Evolutionary conservation across 768 basidiomycete species (phyloP).

Genomic region (Coprinellus micaceus): DNA sequence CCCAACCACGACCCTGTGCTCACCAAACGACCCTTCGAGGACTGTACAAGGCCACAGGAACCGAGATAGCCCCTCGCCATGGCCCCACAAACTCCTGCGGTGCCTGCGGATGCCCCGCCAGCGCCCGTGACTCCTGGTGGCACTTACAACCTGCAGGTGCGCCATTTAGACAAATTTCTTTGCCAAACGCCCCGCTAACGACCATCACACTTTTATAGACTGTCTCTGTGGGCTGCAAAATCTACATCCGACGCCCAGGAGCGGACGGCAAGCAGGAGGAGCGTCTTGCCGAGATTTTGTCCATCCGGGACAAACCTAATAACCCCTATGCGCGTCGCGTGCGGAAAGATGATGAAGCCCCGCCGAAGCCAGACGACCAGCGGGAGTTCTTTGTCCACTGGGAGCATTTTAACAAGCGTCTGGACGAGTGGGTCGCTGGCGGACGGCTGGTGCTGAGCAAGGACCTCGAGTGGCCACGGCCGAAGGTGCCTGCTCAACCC

Average conservation of each 20-base stretch:
- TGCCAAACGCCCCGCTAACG: conserved; percentile 20
- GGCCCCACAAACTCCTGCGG: conserved; percentile 39
- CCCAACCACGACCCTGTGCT: neutral
- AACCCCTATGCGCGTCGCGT: conserved; percentile 54
- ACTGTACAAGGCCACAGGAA: neutral
- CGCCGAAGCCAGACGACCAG: conserved; percentile 64
- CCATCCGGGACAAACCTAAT: conserved; percentile 83
- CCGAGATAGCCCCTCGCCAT: conserved; percentile 15
- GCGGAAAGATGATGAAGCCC: conserved; percentile 39
- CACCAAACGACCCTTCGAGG: neutral
- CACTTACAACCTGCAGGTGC: conserved; percentile 71
- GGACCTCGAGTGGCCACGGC: conserved; percentile 95
- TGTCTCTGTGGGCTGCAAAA: conserved; percentile 91
- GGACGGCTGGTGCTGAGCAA: conserved; percentile 78
- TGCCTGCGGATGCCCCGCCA: conserved; percentile 43
- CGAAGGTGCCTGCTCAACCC: conserved; percentile 54
- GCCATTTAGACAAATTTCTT: conserved; percentile 23
- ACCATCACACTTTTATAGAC: conserved; percentile 42
- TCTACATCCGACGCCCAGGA: conserved; percentile 82
- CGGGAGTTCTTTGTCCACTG: conserved; percentile 98
- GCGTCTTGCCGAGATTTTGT: conserved; percentile 92
- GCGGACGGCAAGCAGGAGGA: conserved; percentile 77
- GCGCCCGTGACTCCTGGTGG: conserved; percentile 71
- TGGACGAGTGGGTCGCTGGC: conserved; percentile 95
- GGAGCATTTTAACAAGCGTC: conserved; percentile 98